These are phyloP conservation scores for Lindgomyces ingoldianus DNA, from an alignment of 495 filamentous ascomycete species.

Conservation along the genomic window DNA sequence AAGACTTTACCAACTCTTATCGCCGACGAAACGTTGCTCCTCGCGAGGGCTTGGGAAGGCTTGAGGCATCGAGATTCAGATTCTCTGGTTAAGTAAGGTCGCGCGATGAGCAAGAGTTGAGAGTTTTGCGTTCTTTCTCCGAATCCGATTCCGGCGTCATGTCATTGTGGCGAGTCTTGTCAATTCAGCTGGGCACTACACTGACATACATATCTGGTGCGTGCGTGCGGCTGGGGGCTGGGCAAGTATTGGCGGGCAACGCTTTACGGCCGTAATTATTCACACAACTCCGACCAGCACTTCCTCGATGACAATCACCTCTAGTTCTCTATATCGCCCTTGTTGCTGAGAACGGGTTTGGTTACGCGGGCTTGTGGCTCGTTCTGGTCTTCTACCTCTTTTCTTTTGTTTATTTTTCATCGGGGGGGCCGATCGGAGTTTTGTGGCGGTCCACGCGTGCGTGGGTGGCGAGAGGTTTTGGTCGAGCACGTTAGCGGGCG, in stretches of 20 bases:
- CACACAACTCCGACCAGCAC: background rate
- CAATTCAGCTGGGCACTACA: background rate
- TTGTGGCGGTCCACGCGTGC: background rate
- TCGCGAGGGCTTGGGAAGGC: constrained; percentile 80
- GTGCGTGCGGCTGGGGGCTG: background rate
- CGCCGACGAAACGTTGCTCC: constrained; percentile 90
- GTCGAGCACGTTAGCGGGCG: background rate
- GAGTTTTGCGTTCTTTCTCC: too few relatives aligned
- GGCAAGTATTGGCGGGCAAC: background rate
- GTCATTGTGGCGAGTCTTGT: background rate
- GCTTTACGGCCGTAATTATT: background rate
- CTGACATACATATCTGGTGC: background rate
- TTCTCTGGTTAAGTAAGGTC: constrained; percentile 53
- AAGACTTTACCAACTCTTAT: constrained; percentile 95
- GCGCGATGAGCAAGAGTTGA: too few relatives aligned
- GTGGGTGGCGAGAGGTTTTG: background rate
- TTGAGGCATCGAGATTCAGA: constrained; percentile 83
- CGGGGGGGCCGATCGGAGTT: background rate
- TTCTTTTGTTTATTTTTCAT: background rate
- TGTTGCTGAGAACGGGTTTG: background rate
- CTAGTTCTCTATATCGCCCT: background rate
- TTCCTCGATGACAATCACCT: background rate
- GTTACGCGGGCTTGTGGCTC: background rate
- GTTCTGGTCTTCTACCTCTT: background rate
- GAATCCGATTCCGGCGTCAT: background rate